Percentiles rank a stretch among this genome's conserved stretches.
Evolutionary conservation across 768 basidiomycete species (phyloP).

Genomic region (Hygrocybe coccinea): DNA sequence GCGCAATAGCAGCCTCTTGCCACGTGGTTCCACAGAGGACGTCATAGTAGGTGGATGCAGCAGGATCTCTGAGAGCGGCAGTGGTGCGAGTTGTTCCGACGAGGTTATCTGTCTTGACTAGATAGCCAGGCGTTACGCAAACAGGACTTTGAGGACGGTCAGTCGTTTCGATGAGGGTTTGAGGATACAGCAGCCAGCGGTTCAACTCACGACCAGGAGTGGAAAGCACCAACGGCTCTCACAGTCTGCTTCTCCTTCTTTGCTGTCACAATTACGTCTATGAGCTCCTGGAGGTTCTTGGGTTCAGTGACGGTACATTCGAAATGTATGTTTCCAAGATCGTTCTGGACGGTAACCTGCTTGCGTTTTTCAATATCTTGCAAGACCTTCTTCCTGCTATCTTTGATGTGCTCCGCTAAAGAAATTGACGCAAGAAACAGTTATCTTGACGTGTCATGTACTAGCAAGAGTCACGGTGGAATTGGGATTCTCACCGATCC

Average conservation of each 20-base stretch:
- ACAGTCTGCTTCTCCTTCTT: slow-evolving; percentile 1
- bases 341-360: neutral
- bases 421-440: neutral
- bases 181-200: no score
- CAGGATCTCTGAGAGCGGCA: neutral
- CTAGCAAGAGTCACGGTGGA: no score
- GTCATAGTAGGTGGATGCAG: neutral
- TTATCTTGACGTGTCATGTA: neutral
- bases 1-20: neutral
- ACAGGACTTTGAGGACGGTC: neutral
- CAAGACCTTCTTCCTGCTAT: neutral
- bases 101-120: slow-evolving; percentile 3
- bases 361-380: neutral
- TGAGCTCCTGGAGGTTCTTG: neutral
- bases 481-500: neutral
- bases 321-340: slow-evolving; percentile 5
- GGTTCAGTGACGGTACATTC: neutral
- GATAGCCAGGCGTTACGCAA: slow-evolving; percentile 1
- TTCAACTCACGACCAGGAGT: neutral
- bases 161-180: neutral
- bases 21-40: neutral
- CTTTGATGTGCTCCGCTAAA: neutral
- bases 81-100: neutral
- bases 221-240: neutral
- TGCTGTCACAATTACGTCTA: neutral